A percentile compares a stretch with the other conserved stretches of the same genome.
phyloP scores from a whole-genome alignment of 768 basidiomycete species.

The Amanita inopinata region DNA sequence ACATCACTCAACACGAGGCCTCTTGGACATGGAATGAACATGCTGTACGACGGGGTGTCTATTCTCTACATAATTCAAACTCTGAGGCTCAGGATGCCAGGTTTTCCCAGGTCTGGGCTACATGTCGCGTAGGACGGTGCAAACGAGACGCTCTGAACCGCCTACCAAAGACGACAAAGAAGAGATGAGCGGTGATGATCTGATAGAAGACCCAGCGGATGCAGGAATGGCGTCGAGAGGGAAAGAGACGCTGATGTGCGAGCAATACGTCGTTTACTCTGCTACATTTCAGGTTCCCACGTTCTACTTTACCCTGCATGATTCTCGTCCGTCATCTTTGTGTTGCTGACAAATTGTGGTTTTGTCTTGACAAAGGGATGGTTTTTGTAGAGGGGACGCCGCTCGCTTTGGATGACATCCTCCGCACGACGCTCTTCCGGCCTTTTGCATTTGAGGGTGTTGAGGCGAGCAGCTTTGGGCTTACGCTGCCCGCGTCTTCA shows the following conservation, averaged over 20 bases:
- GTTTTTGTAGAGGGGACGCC: slow-evolving; percentile 58
- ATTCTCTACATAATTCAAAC: slow-evolving; percentile 3
- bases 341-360: slow-evolving; percentile 3
- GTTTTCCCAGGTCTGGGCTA: slow-evolving; percentile 32
- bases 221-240: slow-evolving; percentile 12
- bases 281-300: slow-evolving; percentile 73
- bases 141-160: slow-evolving; percentile 10
- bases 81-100: slow-evolving; percentile 17
- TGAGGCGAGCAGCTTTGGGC: slow-evolving; percentile 41
- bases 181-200: slow-evolving; percentile 27
- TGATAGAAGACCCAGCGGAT: slow-evolving; percentile 21
- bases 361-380: slow-evolving; percentile 11
- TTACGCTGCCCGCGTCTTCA: slow-evolving; percentile 38
- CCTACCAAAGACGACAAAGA: slow-evolving; percentile 12
- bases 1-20: slow-evolving; percentile 18
- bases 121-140: slow-evolving; percentile 29
- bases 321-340: slow-evolving; percentile 46
- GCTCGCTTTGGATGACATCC: slow-evolving; percentile 44
- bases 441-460: slow-evolving; percentile 31
- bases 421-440: slow-evolving; percentile 53
- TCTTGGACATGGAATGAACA: slow-evolving; percentile 57
- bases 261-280: slow-evolving; percentile 69
- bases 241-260: slow-evolving; percentile 31
- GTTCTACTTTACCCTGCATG: slow-evolving; percentile 71
- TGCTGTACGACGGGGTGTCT: slow-evolving; percentile 29